A percentile compares a stretch with the other conserved stretches of the same genome.
Evolutionary conservation across 805 yeast species (phyloP).

Genomic region (Yarrowia sp.): DNA sequence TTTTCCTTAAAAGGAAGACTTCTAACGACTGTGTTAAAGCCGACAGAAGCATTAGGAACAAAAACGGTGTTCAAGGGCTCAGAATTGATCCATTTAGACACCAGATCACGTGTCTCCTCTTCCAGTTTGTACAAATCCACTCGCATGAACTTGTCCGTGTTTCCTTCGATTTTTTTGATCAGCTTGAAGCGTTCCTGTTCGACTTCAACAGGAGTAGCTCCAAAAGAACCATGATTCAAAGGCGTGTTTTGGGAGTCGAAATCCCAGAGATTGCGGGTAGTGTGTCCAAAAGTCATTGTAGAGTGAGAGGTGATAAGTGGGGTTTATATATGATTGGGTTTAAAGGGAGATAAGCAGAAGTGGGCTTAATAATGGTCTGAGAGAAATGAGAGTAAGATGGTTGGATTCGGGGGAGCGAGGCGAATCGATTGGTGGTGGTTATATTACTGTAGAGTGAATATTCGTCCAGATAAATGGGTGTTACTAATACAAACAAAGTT

Average conservation of each 20-base stretch:
- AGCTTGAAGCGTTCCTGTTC: conserved; percentile 41
- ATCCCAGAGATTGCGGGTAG: conserved; percentile 43
- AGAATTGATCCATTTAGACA: conserved; percentile 49
- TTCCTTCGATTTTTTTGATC: conserved; percentile 37
- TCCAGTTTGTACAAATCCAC: conserved; percentile 38
- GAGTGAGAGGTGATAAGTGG: not conserved
- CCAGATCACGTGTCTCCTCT: conserved; percentile 39
- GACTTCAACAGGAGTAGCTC: conserved; percentile 53
- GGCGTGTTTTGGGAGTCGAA: conserved; percentile 45
- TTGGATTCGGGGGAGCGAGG: not conserved
- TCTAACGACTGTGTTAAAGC: conserved; percentile 55
- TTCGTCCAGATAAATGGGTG: not conserved
- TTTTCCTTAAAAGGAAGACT: conserved; percentile 51
- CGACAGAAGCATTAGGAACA: conserved; percentile 60
- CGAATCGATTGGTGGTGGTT: not conserved
- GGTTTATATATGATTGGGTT: not conserved
- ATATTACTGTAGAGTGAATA: not conserved
- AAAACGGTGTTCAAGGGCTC: conserved; percentile 51
- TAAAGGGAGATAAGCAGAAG: not conserved
- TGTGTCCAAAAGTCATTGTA: conserved; percentile 12
- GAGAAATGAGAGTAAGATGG: not conserved
- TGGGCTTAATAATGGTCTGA: not conserved
- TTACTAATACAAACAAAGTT: not conserved
- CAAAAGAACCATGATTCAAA: conserved; percentile 67
- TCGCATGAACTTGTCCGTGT: conserved; percentile 50